Evolutionary conservation across 495 filamentous ascomycete species (phyloP).

Genomic region (Tuber aestivum): DNA sequence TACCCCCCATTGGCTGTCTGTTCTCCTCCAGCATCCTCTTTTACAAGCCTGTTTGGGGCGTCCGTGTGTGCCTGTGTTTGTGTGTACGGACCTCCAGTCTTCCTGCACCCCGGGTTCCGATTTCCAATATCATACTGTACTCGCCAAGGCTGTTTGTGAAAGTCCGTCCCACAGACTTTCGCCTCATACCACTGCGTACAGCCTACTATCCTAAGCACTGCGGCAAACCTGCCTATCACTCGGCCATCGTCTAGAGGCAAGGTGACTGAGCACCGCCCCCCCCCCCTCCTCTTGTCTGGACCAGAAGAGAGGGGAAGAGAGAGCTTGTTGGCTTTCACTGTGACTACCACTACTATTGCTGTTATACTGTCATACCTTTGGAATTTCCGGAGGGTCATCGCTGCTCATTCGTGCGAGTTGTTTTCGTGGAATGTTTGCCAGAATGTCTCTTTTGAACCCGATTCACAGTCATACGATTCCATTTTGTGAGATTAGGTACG

Average conservation of each 20-base stretch:
- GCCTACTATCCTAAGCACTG: neutral
- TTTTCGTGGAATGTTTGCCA: neutral
- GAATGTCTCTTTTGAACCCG: conserved; percentile 37
- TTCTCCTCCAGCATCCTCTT: neutral
- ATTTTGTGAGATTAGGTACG: conserved; percentile 40
- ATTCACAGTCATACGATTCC: conserved; percentile 39
- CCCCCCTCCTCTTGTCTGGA: neutral
- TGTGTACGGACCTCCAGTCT: neutral
- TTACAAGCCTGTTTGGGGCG: neutral
- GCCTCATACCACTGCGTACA: neutral
- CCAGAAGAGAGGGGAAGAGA: neutral
- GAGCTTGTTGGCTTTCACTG: neutral
- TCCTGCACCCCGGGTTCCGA: neutral
- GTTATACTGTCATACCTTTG: neutral
- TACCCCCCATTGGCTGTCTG: neutral
- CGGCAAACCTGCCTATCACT: neutral
- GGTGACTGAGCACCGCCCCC: neutral
- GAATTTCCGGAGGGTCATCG: neutral
- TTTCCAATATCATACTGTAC: neutral
- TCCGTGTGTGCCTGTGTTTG: neutral
- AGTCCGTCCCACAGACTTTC: neutral
- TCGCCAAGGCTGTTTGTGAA: neutral
- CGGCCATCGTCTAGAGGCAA: neutral
- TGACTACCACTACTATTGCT: neutral
- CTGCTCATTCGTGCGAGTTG: neutral